These are phyloP conservation scores for Kalmusia sp. DNA, from an alignment of 2,329 filamentous ascomycete species.

Conservation along the genomic window DNA sequence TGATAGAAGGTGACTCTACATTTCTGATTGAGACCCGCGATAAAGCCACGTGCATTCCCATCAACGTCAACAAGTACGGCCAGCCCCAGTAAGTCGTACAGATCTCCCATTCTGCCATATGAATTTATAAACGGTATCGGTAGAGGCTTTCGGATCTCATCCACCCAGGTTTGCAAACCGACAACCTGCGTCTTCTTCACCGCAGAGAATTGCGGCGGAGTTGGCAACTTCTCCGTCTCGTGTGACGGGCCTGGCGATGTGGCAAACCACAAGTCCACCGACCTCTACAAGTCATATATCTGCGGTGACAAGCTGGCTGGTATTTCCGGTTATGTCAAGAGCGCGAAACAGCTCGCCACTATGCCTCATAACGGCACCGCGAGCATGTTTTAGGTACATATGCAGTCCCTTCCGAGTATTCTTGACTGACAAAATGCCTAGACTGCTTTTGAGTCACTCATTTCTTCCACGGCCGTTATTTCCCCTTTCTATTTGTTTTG, in stretches of 20 bases:
- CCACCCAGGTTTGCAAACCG: constrained; percentile 19
- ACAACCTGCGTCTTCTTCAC: constrained; percentile 18
- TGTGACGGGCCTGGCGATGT: constrained; percentile 4
- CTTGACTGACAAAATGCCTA: too few species aligned
- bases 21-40: constrained; percentile 21
- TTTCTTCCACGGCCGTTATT: too few species aligned
- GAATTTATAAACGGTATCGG: not conserved
- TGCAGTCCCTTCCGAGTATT: too few species aligned
- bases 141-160: constrained; percentile 9
- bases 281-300: constrained; percentile 4
- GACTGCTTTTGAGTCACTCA: too few species aligned
- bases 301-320: too few species aligned
- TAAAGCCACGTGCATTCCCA: constrained; percentile 14
- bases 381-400: too few species aligned
- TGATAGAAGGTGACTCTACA: constrained; percentile 7
- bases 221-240: not conserved
- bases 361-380: too few species aligned
- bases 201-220: not conserved
- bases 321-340: too few species aligned
- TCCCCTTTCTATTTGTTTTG: too few species aligned
- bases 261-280: not conserved
- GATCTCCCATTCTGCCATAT: not conserved
- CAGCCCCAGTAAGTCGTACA: not conserved
- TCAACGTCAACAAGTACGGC: constrained; percentile 5
- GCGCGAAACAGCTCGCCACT: too few species aligned